Evolutionary conservation across 768 basidiomycete genomes (phyloP), one percentile per base, ranked within the genome.

Genomic region (Pisolithus orientalis): DNA sequence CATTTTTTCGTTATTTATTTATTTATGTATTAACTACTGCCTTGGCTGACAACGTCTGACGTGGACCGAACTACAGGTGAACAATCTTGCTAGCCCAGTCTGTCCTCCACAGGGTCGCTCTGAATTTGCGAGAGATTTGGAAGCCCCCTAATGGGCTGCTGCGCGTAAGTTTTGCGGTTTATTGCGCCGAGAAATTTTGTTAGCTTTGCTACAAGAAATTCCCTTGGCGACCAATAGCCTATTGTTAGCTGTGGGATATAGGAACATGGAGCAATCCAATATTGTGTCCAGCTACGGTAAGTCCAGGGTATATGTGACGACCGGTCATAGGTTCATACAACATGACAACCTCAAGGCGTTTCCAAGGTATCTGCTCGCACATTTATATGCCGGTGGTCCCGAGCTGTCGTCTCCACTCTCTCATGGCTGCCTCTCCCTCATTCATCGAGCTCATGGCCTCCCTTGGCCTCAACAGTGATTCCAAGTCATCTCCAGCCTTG

Each of bases 381-480:
- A 49, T 57, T 61, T 68, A 68, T 68, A 68, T 50, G 60, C 54
- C 52, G 47, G 17, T 49, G 56, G 44, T 50, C 28, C 42, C 16
- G 29, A 54, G 56, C 56, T 65, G 53, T 53, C 34, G n/a, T 52
- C 50, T 42, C 34, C 49, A 56, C 70, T 69, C 68, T 59, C 59
- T 60, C 59, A 88, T 85, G 84, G 73, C 84, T 65, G 69, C 86
- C 62, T 83, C 91, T 61, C 90, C 90, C 63, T 90, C 90, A 52
- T 92, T 92, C 67, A 83, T 89, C 53, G 84, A 90, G 72, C 85
- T 92, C 65, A 89, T 92, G 87, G 80, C 81, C 56, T 80, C 90
- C 54, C 75, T 92, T 59, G 90, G 87, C 57, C 75, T 91, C 67
- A 81, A 87, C 58, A 76, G 77, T 58, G 58, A 68, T 29, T 44